A percentile compares a stretch with the other conserved stretches of the same genome.
These are phyloP conservation scores for Cystofilobasidium macerans DNA, from an alignment of 768 basidiomycete species.

Conservation along the genomic window DNA sequence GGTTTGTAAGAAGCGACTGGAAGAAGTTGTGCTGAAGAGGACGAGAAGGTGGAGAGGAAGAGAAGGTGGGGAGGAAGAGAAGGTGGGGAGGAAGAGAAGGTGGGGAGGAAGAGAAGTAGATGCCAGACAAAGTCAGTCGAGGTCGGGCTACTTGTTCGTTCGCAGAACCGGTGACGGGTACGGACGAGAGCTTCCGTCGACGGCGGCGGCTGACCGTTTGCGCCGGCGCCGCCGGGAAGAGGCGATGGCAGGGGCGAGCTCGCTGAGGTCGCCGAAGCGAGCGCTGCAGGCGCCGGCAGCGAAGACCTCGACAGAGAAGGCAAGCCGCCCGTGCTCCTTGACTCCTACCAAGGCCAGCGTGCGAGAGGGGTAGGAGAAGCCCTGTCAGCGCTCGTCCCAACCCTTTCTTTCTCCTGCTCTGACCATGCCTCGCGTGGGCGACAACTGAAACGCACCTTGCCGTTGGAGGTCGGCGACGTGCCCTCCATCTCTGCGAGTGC, in stretches of 20 bases:
- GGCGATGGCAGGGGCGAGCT: neutral
- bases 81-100: neutral
- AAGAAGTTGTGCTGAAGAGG: conserved; percentile 26
- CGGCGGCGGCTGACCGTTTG: conserved; percentile 4
- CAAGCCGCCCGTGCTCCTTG: neutral
- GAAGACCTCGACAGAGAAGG: neutral
- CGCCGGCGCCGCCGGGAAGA: neutral
- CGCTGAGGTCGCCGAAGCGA: neutral
- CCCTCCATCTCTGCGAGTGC: conserved; percentile 81
- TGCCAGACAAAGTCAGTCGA: no score
- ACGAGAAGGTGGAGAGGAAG: conserved; percentile 1
- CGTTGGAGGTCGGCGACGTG: neutral
- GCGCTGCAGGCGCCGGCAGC: neutral
- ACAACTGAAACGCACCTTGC: conserved; percentile 2
- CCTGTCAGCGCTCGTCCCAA: neutral
- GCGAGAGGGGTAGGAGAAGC: neutral
- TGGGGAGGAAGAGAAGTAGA: neutral
- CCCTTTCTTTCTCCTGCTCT: neutral
- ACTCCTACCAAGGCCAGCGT: neutral
- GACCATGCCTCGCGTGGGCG: neutral
- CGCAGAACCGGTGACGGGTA: no score
- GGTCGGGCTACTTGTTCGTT: no score
- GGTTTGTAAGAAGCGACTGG: conserved; percentile 10
- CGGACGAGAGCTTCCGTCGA: conserved; percentile 18
- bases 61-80: neutral